Conservation (phyloP, 208 protist genomes). For the Wallacemonas sp. region DNA sequence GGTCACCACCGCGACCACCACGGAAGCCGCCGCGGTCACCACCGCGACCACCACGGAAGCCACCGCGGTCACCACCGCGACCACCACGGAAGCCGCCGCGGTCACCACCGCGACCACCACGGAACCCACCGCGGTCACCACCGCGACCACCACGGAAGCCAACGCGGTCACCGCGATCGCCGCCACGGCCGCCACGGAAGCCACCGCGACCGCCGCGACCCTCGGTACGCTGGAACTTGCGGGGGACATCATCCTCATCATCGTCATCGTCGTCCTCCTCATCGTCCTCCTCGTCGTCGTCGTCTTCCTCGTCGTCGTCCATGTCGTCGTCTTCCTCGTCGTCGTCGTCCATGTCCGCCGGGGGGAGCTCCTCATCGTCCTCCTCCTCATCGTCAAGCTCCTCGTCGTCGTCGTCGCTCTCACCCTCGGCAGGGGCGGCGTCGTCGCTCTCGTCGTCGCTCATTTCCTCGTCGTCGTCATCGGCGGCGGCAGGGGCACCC, state of each 20-base stretch:
- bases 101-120: conserved; percentile 48
- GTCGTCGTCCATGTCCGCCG: conserved; percentile 22
- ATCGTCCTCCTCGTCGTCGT: conserved; percentile 36
- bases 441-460: conserved; percentile 28
- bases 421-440: conserved; percentile 12
- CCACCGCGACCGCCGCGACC: conserved; percentile 40
- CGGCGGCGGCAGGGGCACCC: conserved; percentile 30
- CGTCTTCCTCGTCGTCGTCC: conserved; percentile 60
- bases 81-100: conserved; percentile 38
- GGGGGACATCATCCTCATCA: conserved; percentile 53
- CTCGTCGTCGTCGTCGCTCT: conserved; percentile 30
- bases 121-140: conserved; percentile 29
- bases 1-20: conserved; percentile 52
- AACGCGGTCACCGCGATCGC: conserved; percentile 35
- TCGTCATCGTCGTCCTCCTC: conserved; percentile 50
- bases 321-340: conserved; percentile 41
- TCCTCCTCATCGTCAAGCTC: conserved; percentile 38
- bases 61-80: conserved; percentile 45
- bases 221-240: conserved; percentile 83
- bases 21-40: conserved; percentile 66
- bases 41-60: conserved; percentile 60
- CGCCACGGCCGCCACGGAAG: conserved; percentile 39
- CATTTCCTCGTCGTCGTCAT: conserved; percentile 42
- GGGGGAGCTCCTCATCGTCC: conserved; percentile 29
- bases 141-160: conserved; percentile 24